phyloP scores from a whole-genome alignment of 2,329 filamentous ascomycete species.

The Colletotrichum sp. region DNA sequence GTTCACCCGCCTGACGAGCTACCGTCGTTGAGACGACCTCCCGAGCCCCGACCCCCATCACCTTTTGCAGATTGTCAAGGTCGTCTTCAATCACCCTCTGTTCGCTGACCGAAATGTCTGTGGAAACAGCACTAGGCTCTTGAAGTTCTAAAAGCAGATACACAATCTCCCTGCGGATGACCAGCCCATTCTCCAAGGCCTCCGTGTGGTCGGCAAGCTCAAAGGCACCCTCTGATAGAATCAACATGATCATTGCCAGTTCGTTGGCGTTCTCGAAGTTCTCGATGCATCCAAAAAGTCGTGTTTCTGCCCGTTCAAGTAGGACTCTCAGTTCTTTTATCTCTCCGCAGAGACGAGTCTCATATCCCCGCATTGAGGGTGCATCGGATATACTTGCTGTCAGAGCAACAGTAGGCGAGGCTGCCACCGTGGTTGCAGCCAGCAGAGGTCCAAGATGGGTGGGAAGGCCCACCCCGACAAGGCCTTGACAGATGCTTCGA shows the following conservation, averaged over 20 bases:
- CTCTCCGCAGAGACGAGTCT: not conserved
- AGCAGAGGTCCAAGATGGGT: not conserved
- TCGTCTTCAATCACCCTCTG: not conserved
- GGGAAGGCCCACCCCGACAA: not conserved
- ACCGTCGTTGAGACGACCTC: not conserved
- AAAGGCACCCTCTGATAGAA: not conserved
- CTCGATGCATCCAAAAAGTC: not conserved
- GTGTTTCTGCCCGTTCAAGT: not conserved
- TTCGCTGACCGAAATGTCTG: not conserved
- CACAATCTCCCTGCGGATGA: not conserved
- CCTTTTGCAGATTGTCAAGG: not conserved
- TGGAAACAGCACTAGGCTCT: not conserved
- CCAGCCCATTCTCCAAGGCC: not conserved
- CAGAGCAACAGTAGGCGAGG: not conserved
- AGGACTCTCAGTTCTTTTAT: not conserved
- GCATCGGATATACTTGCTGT: not conserved
- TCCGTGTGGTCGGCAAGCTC: not conserved
- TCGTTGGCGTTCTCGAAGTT: not conserved
- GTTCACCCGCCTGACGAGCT: not conserved
- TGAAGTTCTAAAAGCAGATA: not conserved
- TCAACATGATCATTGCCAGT: not conserved
- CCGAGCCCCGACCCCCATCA: not conserved
- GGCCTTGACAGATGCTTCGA: not conserved
- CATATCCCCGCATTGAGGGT: not conserved
- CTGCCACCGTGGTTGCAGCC: not conserved